Percentiles rank a stretch among this genome's conserved stretches.
phyloP scores from a whole-genome alignment of 192 early-diverging fungal genomes.

The Pilaira anomala region DNA sequence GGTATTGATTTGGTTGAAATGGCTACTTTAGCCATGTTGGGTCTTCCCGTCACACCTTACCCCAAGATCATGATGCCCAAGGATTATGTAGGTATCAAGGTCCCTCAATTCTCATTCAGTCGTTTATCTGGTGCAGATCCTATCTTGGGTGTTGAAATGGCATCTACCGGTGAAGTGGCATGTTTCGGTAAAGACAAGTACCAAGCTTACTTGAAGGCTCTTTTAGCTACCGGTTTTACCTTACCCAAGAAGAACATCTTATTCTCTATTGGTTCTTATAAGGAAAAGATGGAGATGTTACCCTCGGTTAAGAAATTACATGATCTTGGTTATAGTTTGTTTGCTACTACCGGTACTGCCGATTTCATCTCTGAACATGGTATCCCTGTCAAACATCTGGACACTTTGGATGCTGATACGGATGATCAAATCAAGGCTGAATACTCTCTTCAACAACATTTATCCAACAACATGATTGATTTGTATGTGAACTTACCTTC shows the following conservation, averaged over 20 bases:
- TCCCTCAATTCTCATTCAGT: constrained; percentile 97
- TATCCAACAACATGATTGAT: constrained; percentile 96
- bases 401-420: constrained; percentile 62
- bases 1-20: constrained; percentile 97
- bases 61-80: constrained; percentile 66
- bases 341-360: constrained; percentile 94
- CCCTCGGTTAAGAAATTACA: constrained; percentile 85
- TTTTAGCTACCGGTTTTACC: constrained; percentile 89
- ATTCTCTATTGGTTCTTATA: constrained; percentile 96
- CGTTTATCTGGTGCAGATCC: constrained; percentile 96
- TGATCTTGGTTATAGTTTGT: constrained; percentile 85
- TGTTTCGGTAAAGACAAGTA: constrained; percentile 98
- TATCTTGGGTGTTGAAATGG: constrained; percentile 98
- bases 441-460: constrained; percentile 91
- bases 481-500: constrained; percentile 99
- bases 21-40: constrained; percentile 93
- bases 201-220: constrained; percentile 95
- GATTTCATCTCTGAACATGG: constrained; percentile 96
- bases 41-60: constrained; percentile 77
- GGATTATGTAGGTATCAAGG: constrained; percentile 94
- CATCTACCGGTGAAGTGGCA: constrained; percentile 98
- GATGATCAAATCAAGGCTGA: constrained; percentile 68
- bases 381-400: constrained; percentile 88
- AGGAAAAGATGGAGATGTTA: constrained; percentile 97
- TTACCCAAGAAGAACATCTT: constrained; percentile 96